These are phyloP conservation scores for Solanum clarkiae DNA, from an alignment of 257 asterid species.

Conservation along the genomic window DNA sequence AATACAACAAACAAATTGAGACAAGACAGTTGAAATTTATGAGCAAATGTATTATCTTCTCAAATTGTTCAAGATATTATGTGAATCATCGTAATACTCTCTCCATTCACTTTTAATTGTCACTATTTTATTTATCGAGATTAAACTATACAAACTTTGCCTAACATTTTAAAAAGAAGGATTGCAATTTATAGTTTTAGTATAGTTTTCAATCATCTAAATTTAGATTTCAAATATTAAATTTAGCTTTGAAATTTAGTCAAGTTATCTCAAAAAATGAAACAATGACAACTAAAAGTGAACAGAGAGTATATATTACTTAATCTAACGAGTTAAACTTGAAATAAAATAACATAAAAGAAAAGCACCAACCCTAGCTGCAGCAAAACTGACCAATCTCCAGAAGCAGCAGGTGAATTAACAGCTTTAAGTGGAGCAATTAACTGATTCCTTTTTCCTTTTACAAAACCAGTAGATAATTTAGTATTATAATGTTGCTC, in stretches of 20 bases:
- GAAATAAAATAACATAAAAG: neutral
- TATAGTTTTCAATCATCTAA: too few relatives aligned
- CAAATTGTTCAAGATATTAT: neutral
- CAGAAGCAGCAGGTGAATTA: conserved; percentile 9
- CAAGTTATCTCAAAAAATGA: too few relatives aligned
- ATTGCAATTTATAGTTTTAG: too few relatives aligned
- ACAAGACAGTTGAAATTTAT: neutral
- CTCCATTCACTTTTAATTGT: too few relatives aligned
- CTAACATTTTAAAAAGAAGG: too few relatives aligned
- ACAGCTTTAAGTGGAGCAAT: neutral
- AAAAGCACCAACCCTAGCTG: conserved; percentile 26
- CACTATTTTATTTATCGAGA: too few relatives aligned
- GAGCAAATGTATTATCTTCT: neutral
- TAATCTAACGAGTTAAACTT: neutral
- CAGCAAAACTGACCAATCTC: conserved; percentile 31
- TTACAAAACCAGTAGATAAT: neutral
- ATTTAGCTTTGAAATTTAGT: too few relatives aligned
- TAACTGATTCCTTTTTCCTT: neutral
- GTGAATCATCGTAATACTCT: neutral
- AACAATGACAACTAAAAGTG: too few relatives aligned
- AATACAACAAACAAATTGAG: neutral
- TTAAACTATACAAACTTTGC: too few relatives aligned
- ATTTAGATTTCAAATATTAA: too few relatives aligned
- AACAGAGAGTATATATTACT: neutral
- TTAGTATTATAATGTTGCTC: neutral